A percentile compares a stretch with the other conserved stretches of the same genome.
These are phyloP conservation scores for Pseudoturritis turrita DNA, from an alignment of 345 rosid species.

Conservation along the genomic window DNA sequence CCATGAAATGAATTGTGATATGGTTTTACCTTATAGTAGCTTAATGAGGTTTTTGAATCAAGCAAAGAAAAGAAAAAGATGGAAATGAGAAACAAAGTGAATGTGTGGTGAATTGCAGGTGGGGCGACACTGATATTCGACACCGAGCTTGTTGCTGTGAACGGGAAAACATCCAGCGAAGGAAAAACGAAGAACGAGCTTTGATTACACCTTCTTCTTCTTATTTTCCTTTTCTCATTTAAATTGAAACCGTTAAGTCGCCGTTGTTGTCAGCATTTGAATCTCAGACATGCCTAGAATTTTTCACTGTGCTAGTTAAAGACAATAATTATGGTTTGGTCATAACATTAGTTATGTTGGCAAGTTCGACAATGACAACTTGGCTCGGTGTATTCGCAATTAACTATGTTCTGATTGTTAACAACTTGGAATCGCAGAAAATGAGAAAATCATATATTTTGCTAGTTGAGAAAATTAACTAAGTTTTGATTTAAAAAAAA, in stretches of 20 bases:
- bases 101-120: constrained; percentile 46
- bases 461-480: too few species aligned
- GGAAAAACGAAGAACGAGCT: constrained; percentile 29
- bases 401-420: neutral
- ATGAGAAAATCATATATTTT: too few species aligned
- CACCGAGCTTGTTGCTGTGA: constrained; percentile 86
- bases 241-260: neutral
- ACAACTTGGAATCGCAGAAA: neutral
- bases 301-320: neutral
- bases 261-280: neutral
- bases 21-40: neutral
- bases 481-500: too few species aligned
- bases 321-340: constrained; percentile 2
- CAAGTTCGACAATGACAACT: neutral
- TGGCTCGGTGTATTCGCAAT: neutral
- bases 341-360: neutral
- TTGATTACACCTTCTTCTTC: constrained; percentile 4
- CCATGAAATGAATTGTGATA: neutral
- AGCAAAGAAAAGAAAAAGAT: neutral
- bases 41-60: neutral
- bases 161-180: constrained; percentile 51
- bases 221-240: neutral
- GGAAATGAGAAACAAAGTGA: neutral
- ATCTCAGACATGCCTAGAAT: constrained; percentile 7
- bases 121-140: constrained; percentile 89